phyloP scores from a whole-genome alignment of 805 yeast genomes.

The Starmerella bombi region DNA sequence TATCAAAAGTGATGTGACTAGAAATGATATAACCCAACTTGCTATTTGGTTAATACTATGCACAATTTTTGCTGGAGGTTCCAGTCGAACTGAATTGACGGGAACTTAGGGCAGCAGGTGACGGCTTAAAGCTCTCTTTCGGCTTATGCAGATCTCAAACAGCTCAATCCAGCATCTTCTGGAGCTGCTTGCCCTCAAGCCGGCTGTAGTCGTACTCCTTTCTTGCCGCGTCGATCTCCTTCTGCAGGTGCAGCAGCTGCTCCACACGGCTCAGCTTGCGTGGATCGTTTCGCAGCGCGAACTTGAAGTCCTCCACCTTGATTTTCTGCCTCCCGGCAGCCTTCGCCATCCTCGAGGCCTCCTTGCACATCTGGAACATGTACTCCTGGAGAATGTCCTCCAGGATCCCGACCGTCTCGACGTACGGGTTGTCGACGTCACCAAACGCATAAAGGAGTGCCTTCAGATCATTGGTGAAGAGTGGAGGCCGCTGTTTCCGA shows the following conservation, averaged over 20 bases:
- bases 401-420: conserved; percentile 49
- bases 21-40: too few relatives aligned
- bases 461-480: conserved; percentile 35
- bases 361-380: conserved; percentile 46
- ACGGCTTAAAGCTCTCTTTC: too few relatives aligned
- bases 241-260: conserved; percentile 47
- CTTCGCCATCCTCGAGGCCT: conserved; percentile 38
- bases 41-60: too few relatives aligned
- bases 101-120: too few relatives aligned
- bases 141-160: too few relatives aligned
- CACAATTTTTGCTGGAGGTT: too few relatives aligned
- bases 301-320: conserved; percentile 59
- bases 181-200: conserved; percentile 34
- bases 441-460: conserved; percentile 60
- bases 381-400: conserved; percentile 59
- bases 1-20: too few relatives aligned
- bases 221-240: conserved; percentile 51
- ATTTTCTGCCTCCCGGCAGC: conserved; percentile 46
- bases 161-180: conserved; percentile 22
- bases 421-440: conserved; percentile 52
- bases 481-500: conserved; percentile 19
- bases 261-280: conserved; percentile 56
- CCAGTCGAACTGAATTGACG: too few relatives aligned
- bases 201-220: conserved; percentile 47
- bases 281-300: conserved; percentile 53